Percentiles rank a stretch among this genome's conserved stretches.
Conservation (phyloP, 805 yeast species). For the Limtongia smithiae region DNA sequence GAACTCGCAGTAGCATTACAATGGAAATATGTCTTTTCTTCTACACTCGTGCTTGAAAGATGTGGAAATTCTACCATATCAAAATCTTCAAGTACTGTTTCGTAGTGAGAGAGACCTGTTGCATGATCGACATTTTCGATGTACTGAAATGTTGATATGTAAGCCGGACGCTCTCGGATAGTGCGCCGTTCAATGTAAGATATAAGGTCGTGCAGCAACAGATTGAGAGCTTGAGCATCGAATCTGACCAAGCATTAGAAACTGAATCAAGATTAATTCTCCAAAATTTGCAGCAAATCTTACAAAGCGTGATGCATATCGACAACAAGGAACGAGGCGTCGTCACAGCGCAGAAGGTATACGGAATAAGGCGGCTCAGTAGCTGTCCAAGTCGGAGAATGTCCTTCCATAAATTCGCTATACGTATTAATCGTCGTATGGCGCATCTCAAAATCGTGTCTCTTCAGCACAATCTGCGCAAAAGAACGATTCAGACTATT, state of each 20-base stretch:
- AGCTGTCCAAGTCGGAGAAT: neutral
- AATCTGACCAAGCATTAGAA: constrained; percentile 5
- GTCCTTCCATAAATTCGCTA: neutral
- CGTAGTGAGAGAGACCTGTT: constrained; percentile 1
- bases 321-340: constrained; percentile 3
- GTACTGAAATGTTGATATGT: neutral
- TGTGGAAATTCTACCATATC: constrained; percentile 15
- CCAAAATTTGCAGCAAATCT: constrained; percentile 1
- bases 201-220: constrained; percentile 14
- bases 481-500: constrained; percentile 11
- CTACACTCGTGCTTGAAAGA: neutral
- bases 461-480: constrained; percentile 17
- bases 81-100: neutral
- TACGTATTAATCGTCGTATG: neutral
- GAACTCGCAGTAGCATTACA: neutral
- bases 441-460: neutral
- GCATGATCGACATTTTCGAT: constrained; percentile 5
- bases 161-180: constrained; percentile 4
- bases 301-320: constrained; percentile 27
- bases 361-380: constrained; percentile 10
- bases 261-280: neutral
- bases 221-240: constrained; percentile 23
- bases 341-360: neutral
- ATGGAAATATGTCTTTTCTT: neutral
- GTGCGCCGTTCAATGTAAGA: neutral